A percentile compares a stretch with the other conserved stretches of the same genome.
phyloP scores from a whole-genome alignment of 768 basidiomycete species.

The Boletus reticulatus region DNA sequence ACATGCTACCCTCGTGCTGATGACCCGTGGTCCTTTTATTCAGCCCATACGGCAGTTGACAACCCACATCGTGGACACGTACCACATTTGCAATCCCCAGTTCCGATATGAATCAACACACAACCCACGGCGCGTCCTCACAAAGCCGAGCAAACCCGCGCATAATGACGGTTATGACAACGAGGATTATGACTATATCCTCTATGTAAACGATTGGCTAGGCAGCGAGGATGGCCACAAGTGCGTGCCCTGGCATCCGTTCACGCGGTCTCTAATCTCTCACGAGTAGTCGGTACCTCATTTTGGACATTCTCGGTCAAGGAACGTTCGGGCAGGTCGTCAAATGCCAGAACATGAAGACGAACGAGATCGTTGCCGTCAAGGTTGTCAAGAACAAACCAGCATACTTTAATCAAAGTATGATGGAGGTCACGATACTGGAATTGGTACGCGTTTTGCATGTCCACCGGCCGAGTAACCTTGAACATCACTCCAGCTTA shows the following conservation, averaged over 20 bases:
- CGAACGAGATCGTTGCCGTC: constrained; percentile 97
- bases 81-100: constrained; percentile 89
- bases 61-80: constrained; percentile 85
- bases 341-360: constrained; percentile 99
- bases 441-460: constrained; percentile 72
- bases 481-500: constrained; percentile 57
- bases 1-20: constrained; percentile 9
- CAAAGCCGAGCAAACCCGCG: constrained; percentile 93
- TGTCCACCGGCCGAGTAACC: background rate
- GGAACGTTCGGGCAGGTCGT: constrained; percentile 99
- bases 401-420: constrained; percentile 98
- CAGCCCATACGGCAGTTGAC: constrained; percentile 72
- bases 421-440: constrained; percentile 99
- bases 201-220: constrained; percentile 98
- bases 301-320: constrained; percentile 96
- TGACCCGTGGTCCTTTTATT: background rate
- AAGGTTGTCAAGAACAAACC: constrained; percentile 99
- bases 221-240: constrained; percentile 95
- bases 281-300: constrained; percentile 71
- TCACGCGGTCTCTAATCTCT: constrained; percentile 8
- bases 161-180: constrained; percentile 99
- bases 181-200: constrained; percentile 98
- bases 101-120: constrained; percentile 94
- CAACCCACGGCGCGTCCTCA: constrained; percentile 94
- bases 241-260: constrained; percentile 44